Percentiles rank a stretch among this genome's conserved stretches.
Evolutionary conservation across 805 yeast genomes (phyloP).

Genomic region (Dipodascopsis uninucleata): DNA sequence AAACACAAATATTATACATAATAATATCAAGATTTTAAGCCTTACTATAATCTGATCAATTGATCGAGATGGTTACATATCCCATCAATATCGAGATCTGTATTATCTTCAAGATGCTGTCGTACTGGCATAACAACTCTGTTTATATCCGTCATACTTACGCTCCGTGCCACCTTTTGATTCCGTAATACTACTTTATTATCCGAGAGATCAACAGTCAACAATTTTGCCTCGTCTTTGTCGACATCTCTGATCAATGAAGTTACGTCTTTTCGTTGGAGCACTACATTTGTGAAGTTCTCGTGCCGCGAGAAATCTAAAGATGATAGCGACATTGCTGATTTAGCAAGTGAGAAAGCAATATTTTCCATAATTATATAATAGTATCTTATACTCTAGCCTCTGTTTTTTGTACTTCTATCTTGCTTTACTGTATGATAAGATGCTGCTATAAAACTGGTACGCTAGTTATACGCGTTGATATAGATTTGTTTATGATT

Average conservation of each 20-base stretch:
- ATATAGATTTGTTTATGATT: too few relatives aligned
- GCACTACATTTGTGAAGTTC: conserved; percentile 28
- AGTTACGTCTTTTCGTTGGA: conserved; percentile 23
- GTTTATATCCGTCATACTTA: conserved; percentile 3
- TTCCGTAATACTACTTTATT: conserved; percentile 7
- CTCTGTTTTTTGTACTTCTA: not conserved
- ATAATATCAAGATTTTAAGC: not conserved
- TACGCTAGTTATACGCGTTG: too few relatives aligned
- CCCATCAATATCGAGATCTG: conserved; percentile 17
- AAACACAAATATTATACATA: not conserved
- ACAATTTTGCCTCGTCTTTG: conserved; percentile 19
- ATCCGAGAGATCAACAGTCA: conserved; percentile 11
- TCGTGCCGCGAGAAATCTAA: conserved; percentile 25
- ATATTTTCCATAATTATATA: conserved; percentile 7
- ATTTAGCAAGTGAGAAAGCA: conserved; percentile 23
- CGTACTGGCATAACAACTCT: conserved; percentile 5
- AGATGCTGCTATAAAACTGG: too few relatives aligned
- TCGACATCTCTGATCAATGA: conserved; percentile 30
- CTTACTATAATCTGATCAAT: conserved; percentile 20
- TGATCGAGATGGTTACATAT: conserved; percentile 21
- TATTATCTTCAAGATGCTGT: conserved; percentile 9
- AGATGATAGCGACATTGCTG: conserved; percentile 27
- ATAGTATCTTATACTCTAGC: not conserved
- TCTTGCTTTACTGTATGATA: too few relatives aligned
- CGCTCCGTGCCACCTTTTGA: conserved; percentile 2